These are phyloP conservation scores for Cladosporium cucumerinum DNA, from an alignment of 2,329 filamentous ascomycete genomes.

Conservation along the genomic window DNA sequence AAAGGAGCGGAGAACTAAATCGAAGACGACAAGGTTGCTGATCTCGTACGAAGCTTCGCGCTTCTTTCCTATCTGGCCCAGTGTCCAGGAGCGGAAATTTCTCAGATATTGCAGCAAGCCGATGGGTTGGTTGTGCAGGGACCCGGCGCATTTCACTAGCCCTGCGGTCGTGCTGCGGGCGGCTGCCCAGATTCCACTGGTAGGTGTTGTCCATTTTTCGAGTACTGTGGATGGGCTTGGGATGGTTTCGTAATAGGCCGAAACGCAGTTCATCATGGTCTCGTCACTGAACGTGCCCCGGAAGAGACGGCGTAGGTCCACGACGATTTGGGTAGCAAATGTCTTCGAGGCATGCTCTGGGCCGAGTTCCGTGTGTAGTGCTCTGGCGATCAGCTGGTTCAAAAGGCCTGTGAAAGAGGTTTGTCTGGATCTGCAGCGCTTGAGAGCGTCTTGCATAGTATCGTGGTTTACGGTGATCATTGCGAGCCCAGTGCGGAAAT, in stretches of 20 bases:
- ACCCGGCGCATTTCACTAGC: conserved; percentile 34
- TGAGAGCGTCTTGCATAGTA: conserved; percentile 31
- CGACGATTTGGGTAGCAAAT: conserved; percentile 40
- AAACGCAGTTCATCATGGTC: conserved; percentile 39
- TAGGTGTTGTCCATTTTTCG: background rate
- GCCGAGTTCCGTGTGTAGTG: conserved; percentile 34
- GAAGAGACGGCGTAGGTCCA: conserved; percentile 39
- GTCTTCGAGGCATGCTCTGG: conserved; percentile 24
- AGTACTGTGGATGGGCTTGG: background rate
- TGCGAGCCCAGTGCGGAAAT: conserved; percentile 30
- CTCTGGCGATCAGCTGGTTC: conserved; percentile 40
- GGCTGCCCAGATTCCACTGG: conserved; percentile 33
- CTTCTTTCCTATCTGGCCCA: conserved; percentile 37
- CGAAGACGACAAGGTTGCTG: conserved; percentile 45
- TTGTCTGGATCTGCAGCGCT: conserved; percentile 32
- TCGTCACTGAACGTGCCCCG: conserved; percentile 31
- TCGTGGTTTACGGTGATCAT: conserved; percentile 33
- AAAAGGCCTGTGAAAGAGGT: conserved; percentile 44
- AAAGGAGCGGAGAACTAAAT: conserved; percentile 14
- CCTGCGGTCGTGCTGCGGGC: conserved; percentile 33
- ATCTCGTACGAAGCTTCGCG: conserved; percentile 45
- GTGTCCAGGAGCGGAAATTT: conserved; percentile 41
- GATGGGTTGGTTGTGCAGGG: conserved; percentile 41
- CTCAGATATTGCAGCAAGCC: conserved; percentile 43
- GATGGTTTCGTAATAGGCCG: conserved; percentile 21